Conservation (phyloP, 2,329 filamentous ascomycete genomes). For the Fusarium sublunatum region DNA sequence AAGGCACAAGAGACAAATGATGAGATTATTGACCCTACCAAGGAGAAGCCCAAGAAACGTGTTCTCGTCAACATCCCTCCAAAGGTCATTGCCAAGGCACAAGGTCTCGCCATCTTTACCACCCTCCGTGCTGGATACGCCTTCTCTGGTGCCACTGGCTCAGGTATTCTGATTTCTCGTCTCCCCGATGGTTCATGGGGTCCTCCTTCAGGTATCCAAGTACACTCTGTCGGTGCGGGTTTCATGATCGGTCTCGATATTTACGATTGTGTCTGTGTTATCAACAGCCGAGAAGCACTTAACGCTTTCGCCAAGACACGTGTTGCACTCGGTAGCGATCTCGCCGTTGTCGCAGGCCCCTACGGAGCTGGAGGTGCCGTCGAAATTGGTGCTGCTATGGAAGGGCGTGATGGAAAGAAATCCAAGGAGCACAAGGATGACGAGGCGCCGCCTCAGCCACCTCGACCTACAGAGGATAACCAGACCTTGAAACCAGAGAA, state of each 20-base stretch:
- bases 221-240: conserved; percentile 82
- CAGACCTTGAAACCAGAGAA: conserved; percentile 45
- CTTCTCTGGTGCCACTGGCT: conserved; percentile 73
- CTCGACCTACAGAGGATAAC: conserved; percentile 22
- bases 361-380: conserved; percentile 78
- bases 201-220: conserved; percentile 82
- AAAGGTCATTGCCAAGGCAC: conserved; percentile 72
- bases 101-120: conserved; percentile 78
- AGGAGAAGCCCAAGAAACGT: conserved; percentile 57
- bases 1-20: conserved; percentile 46
- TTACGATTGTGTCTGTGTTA: conserved; percentile 88
- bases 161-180: conserved; percentile 72
- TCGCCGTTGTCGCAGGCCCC: conserved; percentile 77
- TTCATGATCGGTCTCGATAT: conserved; percentile 87
- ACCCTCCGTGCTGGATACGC: conserved; percentile 75
- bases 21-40: conserved; percentile 48
- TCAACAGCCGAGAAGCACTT: conserved; percentile 81
- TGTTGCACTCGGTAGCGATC: conserved; percentile 80
- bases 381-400: conserved; percentile 62
- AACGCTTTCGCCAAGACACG: conserved; percentile 80
- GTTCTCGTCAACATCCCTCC: conserved; percentile 66
- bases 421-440: conserved; percentile 58
- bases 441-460: conserved; percentile 19
- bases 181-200: conserved; percentile 77
- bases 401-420: conserved; percentile 44